A percentile compares a stretch with the other conserved stretches of the same genome.
Evolutionary conservation across 192 early-diverging fungal genomes (phyloP).

Genomic region (Mortierella antarctica): DNA sequence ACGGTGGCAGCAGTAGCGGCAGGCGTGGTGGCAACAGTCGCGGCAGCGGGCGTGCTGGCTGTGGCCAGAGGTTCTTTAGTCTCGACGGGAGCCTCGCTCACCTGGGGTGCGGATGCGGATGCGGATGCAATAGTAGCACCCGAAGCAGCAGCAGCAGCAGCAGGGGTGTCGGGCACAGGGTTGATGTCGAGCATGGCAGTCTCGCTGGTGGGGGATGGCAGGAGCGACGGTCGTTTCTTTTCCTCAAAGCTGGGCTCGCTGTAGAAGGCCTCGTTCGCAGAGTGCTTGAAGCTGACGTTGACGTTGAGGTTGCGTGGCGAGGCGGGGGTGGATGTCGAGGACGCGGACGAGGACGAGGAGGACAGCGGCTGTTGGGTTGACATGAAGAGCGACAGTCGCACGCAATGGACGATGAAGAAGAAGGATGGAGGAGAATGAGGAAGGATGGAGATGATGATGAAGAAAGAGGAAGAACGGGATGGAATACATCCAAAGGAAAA

Average conservation of each 20-base stretch:
- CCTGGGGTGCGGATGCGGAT: no score
- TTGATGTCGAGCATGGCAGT: slow-evolving; percentile 25
- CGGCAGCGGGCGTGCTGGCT: background rate
- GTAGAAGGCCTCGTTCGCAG: slow-evolving; percentile 27
- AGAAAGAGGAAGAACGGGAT: background rate
- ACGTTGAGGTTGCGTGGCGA: background rate
- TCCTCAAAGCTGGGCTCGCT: slow-evolving; percentile 10
- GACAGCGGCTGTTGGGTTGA: slow-evolving; percentile 18
- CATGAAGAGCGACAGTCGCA: slow-evolving; percentile 7
- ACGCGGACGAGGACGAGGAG: slow-evolving; percentile 17
- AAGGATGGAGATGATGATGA: background rate
- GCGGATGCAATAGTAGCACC: no score
- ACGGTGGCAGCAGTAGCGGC: background rate
- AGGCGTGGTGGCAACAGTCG: background rate
- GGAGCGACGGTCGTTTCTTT: background rate
- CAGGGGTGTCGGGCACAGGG: slow-evolving; percentile 1
- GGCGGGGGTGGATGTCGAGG: background rate
- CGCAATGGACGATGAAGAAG: background rate
- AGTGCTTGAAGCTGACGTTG: slow-evolving; percentile 9
- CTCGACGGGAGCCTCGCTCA: no score
- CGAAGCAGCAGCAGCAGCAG: background rate
- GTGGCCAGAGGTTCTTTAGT: background rate
- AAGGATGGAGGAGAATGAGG: background rate
- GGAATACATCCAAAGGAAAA: no score
- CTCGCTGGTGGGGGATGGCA: slow-evolving; percentile 11